Evolutionary conservation across 2,329 filamentous ascomycete species (phyloP).

Genomic region (Stenocarpella maydis): DNA sequence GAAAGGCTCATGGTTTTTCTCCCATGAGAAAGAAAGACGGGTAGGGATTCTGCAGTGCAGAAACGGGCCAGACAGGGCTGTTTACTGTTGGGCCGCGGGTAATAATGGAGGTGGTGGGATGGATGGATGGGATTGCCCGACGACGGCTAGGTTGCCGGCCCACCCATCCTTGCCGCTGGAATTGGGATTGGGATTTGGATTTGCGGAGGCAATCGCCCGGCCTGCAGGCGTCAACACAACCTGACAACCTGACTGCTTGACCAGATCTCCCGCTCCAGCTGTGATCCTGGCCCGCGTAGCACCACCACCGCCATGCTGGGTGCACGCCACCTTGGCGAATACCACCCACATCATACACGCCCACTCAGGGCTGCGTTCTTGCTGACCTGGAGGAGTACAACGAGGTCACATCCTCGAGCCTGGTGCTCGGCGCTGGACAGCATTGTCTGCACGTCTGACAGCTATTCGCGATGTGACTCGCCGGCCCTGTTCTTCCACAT

Average conservation of each 20-base stretch:
- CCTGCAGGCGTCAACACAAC: too few relatives aligned
- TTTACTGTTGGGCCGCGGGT: not conserved
- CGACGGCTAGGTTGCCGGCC: not conserved
- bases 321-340: conserved; percentile 23
- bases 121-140: conserved; percentile 12
- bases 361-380: not conserved
- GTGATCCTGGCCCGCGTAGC: conserved; percentile 6
- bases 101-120: conserved; percentile 1
- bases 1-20: conserved; percentile 25
- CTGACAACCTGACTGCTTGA: too few relatives aligned
- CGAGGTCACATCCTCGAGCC: not conserved
- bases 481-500: not conserved
- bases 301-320: not conserved
- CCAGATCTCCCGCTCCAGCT: conserved; percentile 9
- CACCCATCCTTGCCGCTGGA: conserved; percentile 13
- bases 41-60: not conserved
- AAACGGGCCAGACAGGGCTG: not conserved
- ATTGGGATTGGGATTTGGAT: too few relatives aligned
- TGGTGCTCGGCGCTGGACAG: not conserved
- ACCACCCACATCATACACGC: not conserved
- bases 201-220: conserved; percentile 1
- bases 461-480: not conserved
- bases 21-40: conserved; percentile 1
- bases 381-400: too few relatives aligned
- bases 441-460: not conserved